Percentiles rank a stretch among this genome's conserved stretches.
Evolutionary conservation across 805 yeast genomes (phyloP).

Genomic region (Scheffersomyces ergatensis): DNA sequence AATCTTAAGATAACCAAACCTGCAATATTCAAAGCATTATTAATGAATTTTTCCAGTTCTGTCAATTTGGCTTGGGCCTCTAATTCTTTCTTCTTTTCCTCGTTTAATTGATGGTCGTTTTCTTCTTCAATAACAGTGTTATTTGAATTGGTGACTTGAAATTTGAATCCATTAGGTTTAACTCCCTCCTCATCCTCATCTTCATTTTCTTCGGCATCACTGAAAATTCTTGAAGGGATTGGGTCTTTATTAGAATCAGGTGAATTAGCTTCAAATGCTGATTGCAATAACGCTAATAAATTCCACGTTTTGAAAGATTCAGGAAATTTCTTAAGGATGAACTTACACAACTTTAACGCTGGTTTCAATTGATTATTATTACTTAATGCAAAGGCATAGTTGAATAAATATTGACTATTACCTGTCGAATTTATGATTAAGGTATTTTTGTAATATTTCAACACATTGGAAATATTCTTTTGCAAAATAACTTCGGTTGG

Average conservation of each 20-base stretch:
- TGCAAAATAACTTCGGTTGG: constrained; percentile 17
- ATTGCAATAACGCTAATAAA: constrained; percentile 58
- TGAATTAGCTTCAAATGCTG: constrained; percentile 51
- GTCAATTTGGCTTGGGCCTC: constrained; percentile 13
- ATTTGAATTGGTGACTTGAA: neutral
- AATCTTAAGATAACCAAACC: constrained; percentile 28
- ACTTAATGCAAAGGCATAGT: constrained; percentile 50
- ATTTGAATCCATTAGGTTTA: neutral
- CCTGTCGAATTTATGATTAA: constrained; percentile 38
- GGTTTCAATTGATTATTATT: constrained; percentile 40
- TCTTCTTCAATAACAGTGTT: neutral
- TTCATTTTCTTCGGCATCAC: neutral
- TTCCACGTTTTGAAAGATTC: constrained; percentile 65
- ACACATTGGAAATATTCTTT: constrained; percentile 12
- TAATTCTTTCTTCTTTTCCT: neutral
- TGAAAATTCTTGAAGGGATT: neutral
- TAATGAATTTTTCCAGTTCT: constrained; percentile 55
- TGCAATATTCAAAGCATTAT: constrained; percentile 48
- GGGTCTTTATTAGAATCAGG: constrained; percentile 11
- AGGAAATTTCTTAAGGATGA: constrained; percentile 49
- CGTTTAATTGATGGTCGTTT: neutral
- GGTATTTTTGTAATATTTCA: constrained; percentile 29
- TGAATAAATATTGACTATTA: constrained; percentile 24
- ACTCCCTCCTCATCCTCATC: neutral
- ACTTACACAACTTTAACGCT: constrained; percentile 46